These are phyloP conservation scores for Microbotryum intermedium DNA, from an alignment of 1,284 basidiomycete species.

Conservation along the genomic window DNA sequence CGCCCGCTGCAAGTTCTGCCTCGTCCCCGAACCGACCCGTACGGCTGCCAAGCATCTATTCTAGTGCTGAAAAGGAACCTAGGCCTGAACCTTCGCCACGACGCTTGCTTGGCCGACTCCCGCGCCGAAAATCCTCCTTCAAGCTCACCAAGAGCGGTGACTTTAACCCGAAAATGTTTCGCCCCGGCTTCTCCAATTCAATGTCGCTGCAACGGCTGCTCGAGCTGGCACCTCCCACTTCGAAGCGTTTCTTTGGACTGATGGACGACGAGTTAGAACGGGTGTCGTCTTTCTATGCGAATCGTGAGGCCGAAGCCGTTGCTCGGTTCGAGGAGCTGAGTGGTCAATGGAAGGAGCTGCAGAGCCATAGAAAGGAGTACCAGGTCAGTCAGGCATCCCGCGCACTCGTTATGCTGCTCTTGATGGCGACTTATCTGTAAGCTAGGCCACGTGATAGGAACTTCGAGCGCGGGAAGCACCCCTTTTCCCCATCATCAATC, in stretches of 20 bases:
- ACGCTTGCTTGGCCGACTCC: neutral
- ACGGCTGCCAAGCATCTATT: neutral
- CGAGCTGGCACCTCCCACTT: slow-evolving; percentile 1
- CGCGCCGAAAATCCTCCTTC: neutral
- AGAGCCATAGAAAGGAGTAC: slow-evolving; percentile 25
- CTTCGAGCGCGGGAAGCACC: slow-evolving; percentile 4
- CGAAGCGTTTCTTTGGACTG: slow-evolving; percentile 12
- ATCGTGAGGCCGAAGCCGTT: slow-evolving; percentile 18
- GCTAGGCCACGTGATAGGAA: neutral
- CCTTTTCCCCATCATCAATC: slow-evolving; percentile 11
- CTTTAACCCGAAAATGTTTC: slow-evolving; percentile 13
- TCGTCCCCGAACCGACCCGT: neutral
- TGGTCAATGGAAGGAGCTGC: slow-evolving; percentile 25
- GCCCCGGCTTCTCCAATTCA: slow-evolving; percentile 1
- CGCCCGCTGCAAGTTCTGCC: neutral
- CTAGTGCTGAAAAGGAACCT: neutral
- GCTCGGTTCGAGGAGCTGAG: slow-evolving; percentile 19
- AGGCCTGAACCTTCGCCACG: neutral
- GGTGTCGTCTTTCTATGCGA: slow-evolving; percentile 16
- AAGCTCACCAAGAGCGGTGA: slow-evolving; percentile 1
- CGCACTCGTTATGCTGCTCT: neutral
- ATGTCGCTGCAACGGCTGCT: slow-evolving; percentile 13
- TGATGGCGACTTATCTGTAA: neutral
- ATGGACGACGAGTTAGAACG: slow-evolving; percentile 23
- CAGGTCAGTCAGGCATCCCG: neutral